Evolutionary conservation across 345 rosid genomes (phyloP).

Genomic region (Bretschneidera sinensis): DNA sequence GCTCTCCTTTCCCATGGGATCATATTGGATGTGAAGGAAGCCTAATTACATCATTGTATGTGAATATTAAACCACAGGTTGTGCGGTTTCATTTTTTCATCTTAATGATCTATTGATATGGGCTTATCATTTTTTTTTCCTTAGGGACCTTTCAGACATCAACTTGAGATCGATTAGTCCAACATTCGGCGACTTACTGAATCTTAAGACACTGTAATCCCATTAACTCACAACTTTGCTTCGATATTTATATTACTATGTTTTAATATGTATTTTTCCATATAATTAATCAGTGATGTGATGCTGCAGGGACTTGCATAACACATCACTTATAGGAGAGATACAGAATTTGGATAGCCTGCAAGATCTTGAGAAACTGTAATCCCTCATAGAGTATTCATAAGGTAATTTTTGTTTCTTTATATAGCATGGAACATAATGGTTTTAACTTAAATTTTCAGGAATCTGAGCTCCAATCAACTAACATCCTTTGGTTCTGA

Average conservation of each 20-base stretch:
- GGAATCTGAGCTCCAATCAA: constrained; percentile 85
- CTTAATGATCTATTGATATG: constrained; percentile 12
- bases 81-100: not conserved
- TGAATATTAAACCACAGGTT: not conserved
- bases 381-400: constrained; percentile 21
- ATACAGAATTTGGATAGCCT: constrained; percentile 76
- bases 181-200: constrained; percentile 86
- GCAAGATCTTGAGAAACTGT: constrained; percentile 72
- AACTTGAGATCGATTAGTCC: constrained; percentile 78
- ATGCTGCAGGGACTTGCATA: constrained; percentile 73
- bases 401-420: not conserved
- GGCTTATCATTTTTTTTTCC: constrained; percentile 8
- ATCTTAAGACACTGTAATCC: constrained; percentile 77
- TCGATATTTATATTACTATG: not conserved
- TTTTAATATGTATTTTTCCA: not conserved
- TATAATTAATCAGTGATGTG: constrained; percentile 6
- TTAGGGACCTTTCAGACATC: constrained; percentile 69
- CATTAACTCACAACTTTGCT: not conserved
- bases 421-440: constrained; percentile 7
- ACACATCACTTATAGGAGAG: constrained; percentile 80
- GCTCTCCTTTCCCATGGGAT: constrained; percentile 72
- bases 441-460: constrained; percentile 25
- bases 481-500: constrained; percentile 67
- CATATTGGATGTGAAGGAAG: constrained; percentile 72
- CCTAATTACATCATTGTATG: constrained; percentile 71